phyloP scores from a whole-genome alignment of 2,329 filamentous ascomycete genomes.

The Mollisiaceae sp. region DNA sequence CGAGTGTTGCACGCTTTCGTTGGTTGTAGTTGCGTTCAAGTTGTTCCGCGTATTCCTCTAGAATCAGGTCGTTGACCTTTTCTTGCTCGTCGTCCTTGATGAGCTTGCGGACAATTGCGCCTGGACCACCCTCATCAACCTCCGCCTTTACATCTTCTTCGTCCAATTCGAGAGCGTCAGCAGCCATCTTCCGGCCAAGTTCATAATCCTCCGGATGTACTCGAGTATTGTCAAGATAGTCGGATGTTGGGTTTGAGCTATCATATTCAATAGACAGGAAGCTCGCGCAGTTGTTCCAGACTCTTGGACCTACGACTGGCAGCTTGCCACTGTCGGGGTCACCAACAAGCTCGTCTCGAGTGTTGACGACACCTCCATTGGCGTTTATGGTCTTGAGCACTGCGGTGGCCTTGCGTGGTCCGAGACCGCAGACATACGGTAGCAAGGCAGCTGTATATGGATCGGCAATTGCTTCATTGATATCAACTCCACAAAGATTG shows the following conservation, averaged over 20 bases:
- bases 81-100: conserved; percentile 93
- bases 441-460: conserved; percentile 84
- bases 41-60: conserved; percentile 97
- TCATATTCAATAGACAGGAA: conserved; percentile 93
- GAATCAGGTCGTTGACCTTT: conserved; percentile 91
- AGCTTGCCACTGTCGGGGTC: conserved; percentile 80
- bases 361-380: conserved; percentile 85
- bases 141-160: conserved; percentile 98
- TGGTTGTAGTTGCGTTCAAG: conserved; percentile 92
- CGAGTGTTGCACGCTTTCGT: conserved; percentile 91
- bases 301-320: conserved; percentile 83
- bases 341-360: conserved; percentile 85
- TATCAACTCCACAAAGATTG: conserved; percentile 92
- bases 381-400: conserved; percentile 88
- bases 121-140: conserved; percentile 85
- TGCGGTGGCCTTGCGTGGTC: conserved; percentile 86
- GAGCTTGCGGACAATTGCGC: conserved; percentile 92
- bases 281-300: conserved; percentile 97
- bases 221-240: conserved; percentile 95
- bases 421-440: conserved; percentile 89
- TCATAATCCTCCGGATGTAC: conserved; percentile 99
- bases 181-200: conserved; percentile 96
- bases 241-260: conserved; percentile 77
- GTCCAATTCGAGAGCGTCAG: conserved; percentile 93
- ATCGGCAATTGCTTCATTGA: conserved; percentile 88